Conservation (phyloP, 23 red algal species). For the Gracilaria domingensis region DNA sequence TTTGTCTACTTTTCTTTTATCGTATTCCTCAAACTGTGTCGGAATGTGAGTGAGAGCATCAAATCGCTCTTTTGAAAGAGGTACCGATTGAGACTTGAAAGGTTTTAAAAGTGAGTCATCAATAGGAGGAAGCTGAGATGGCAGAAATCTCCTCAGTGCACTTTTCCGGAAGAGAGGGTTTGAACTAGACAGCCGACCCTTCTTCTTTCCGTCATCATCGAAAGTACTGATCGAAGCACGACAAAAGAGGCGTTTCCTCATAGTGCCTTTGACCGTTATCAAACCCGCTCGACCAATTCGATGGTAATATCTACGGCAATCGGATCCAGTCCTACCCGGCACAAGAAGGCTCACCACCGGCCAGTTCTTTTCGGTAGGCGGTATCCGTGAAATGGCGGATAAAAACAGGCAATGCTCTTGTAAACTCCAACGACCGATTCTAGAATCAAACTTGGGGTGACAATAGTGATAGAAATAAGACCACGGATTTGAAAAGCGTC, state of each 20-base stretch:
- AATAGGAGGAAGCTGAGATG: not conserved
- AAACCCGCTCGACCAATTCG: conserved; percentile 36
- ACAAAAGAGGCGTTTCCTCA: conserved; percentile 8
- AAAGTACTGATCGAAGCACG: conserved; percentile 8
- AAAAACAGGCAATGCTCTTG: conserved; percentile 29
- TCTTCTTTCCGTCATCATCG: conserved; percentile 14
- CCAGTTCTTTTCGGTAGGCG: conserved; percentile 19
- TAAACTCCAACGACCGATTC: not conserved
- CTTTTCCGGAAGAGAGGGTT: conserved; percentile 13
- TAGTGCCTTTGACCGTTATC: conserved; percentile 7
- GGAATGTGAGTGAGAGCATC: not conserved
- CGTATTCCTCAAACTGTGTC: not conserved
- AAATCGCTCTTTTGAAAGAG: not conserved
- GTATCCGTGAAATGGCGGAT: conserved; percentile 11
- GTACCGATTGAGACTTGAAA: not conserved
- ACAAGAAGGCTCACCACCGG: conserved; percentile 12
- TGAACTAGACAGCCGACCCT: not conserved
- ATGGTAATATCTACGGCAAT: conserved; percentile 41
- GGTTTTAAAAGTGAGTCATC: conserved; percentile 25
- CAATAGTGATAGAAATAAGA: conserved; percentile 33
- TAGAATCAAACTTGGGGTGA: conserved; percentile 4
- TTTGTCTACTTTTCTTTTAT: not conserved
- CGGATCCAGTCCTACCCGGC: conserved; percentile 14
- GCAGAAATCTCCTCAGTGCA: not conserved
- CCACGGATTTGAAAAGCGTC: conserved; percentile 26